A percentile compares a stretch with the other conserved stretches of the same genome.
phyloP scores from a whole-genome alignment of 2,329 filamentous ascomycete genomes.

The Neonectria hederae region DNA sequence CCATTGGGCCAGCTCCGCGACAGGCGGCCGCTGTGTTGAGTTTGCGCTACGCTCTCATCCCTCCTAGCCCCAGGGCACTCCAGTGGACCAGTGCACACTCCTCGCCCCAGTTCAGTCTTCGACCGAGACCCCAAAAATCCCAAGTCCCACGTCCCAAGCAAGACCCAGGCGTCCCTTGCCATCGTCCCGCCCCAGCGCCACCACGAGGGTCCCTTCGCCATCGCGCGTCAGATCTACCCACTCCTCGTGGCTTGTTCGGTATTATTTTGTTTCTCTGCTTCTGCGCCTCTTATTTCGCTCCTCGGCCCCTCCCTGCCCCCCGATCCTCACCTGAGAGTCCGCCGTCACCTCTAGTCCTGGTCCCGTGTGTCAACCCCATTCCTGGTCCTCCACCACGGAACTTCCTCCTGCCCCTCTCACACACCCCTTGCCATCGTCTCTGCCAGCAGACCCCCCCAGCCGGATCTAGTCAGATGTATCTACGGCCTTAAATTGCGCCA shows the following conservation, averaged over 20 bases:
- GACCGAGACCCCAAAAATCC: slow-evolving; percentile 21
- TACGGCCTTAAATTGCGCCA: slow-evolving; percentile 48
- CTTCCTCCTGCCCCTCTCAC: slow-evolving; percentile 32
- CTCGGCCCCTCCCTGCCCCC: slow-evolving; percentile 35
- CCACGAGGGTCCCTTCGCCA: slow-evolving; percentile 46
- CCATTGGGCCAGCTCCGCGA: slow-evolving; percentile 41
- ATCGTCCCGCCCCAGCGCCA: slow-evolving; percentile 47
- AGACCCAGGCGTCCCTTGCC: slow-evolving; percentile 36
- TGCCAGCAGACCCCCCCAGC: slow-evolving; percentile 38
- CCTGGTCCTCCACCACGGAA: slow-evolving; percentile 38
- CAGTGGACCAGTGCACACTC: slow-evolving; percentile 21
- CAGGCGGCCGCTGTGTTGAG: slow-evolving; percentile 38
- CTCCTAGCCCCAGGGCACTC: slow-evolving; percentile 27
- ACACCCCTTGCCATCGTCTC: slow-evolving; percentile 33
- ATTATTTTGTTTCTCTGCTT: slow-evolving; percentile 39
- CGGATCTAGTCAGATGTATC: slow-evolving; percentile 50
- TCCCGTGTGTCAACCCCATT: slow-evolving; percentile 43
- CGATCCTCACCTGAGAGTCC: slow-evolving; percentile 42
- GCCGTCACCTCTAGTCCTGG: slow-evolving; percentile 41
- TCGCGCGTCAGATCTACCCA: slow-evolving; percentile 48
- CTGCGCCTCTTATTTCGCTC: slow-evolving; percentile 39
- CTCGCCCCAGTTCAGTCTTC: slow-evolving; percentile 30
- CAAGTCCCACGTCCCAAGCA: slow-evolving; percentile 32
- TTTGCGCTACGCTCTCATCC: slow-evolving; percentile 40
- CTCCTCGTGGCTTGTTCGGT: slow-evolving; percentile 35